phyloP scores from a whole-genome alignment of 164 flowering plant genomes.

The Kalanchoe fedtschenkoi region DNA sequence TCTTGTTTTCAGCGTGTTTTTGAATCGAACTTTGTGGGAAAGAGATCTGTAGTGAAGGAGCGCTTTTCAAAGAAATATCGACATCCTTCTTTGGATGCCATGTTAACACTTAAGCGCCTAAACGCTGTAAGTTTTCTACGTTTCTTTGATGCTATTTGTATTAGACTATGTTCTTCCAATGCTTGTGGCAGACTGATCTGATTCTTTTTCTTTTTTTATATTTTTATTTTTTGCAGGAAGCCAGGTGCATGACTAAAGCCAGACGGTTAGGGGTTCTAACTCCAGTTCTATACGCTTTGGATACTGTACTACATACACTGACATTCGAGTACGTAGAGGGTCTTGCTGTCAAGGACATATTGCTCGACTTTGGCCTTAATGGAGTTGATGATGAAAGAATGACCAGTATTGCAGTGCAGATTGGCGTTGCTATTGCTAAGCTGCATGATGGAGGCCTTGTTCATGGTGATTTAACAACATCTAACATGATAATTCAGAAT shows the following conservation, averaged over 20 bases:
- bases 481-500: constrained; percentile 68
- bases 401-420: constrained; percentile 65
- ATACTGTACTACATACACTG: constrained; percentile 46
- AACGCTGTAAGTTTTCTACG: constrained; percentile 59
- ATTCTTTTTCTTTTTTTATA: too few species aligned
- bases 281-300: constrained; percentile 70
- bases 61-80: constrained; percentile 95
- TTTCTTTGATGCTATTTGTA: background rate
- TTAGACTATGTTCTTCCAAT: background rate
- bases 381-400: constrained; percentile 55
- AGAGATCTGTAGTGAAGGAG: constrained; percentile 70
- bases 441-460: constrained; percentile 90
- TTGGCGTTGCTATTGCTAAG: constrained; percentile 79
- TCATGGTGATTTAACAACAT: constrained; percentile 96
- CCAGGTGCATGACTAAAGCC: constrained; percentile 94
- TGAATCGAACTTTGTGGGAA: constrained; percentile 70
- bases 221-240: constrained; percentile 49
- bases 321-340: constrained; percentile 87
- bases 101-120: constrained; percentile 71
- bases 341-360: constrained; percentile 70
- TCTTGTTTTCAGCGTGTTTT: constrained; percentile 59
- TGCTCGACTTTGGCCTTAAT: constrained; percentile 59
- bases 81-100: constrained; percentile 77
- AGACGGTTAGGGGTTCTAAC: constrained; percentile 76
- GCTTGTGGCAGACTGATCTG: constrained; percentile 3